A percentile compares a stretch with the other conserved stretches of the same genome.
Conservation (phyloP, 768 basidiomycete genomes). For the Collybia nuda region DNA sequence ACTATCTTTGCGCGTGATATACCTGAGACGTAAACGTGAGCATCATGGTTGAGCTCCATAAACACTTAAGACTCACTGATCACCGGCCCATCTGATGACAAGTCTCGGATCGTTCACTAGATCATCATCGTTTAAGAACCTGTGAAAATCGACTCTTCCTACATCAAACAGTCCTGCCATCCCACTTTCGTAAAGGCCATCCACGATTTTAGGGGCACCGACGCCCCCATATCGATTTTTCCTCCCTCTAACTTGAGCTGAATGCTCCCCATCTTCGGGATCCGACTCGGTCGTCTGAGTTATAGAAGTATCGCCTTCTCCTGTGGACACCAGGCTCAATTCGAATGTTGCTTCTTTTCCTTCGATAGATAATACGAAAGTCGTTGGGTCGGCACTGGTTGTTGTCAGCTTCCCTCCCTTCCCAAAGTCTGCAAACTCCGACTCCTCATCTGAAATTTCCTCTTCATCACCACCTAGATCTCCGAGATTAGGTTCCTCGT, state of each 20-base stretch:
- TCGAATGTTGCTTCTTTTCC: conserved; percentile 66
- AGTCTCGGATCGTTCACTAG: conserved; percentile 63
- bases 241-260: conserved; percentile 16
- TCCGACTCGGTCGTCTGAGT: conserved; percentile 14
- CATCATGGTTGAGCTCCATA: background rate
- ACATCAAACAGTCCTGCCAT: conserved; percentile 54
- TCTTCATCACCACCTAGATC: conserved; percentile 22
- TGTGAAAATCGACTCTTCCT: conserved; percentile 63
- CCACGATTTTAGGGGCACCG: conserved; percentile 22
- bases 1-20: conserved; percentile 73
- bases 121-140: conserved; percentile 63
- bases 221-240: conserved; percentile 21
- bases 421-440: conserved; percentile 32
- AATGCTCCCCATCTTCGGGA: conserved; percentile 10
- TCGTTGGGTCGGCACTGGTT: conserved; percentile 57
- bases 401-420: conserved; percentile 57
- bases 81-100: conserved; percentile 72
- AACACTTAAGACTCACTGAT: conserved; percentile 47
- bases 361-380: conserved; percentile 66
- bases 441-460: conserved; percentile 19
- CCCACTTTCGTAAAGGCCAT: conserved; percentile 48
- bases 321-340: conserved; percentile 57
- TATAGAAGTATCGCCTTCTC: conserved; percentile 16
- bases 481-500: conserved; percentile 7
- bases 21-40: conserved; percentile 39